Evolutionary conservation across 75 land plant genomes (phyloP).

Genomic region (Gnetum montanum): DNA sequence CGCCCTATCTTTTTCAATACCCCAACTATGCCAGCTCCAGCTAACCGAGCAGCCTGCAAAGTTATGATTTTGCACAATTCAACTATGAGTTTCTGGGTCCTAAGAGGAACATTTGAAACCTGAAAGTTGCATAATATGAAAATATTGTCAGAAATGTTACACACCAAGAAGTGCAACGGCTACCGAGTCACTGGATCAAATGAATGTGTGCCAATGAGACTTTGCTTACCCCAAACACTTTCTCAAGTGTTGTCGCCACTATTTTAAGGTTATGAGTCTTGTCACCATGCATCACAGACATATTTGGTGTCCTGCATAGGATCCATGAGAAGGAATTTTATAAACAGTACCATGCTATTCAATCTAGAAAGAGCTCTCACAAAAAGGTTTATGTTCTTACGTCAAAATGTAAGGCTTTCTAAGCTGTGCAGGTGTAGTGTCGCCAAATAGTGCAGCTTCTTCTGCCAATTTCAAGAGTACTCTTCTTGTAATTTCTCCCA

Average conservation of each 20-base stretch:
- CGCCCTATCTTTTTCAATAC: conserved; percentile 55
- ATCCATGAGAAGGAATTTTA: no score
- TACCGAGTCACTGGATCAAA: no score
- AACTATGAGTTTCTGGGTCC: conserved; percentile 33
- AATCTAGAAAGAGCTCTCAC: no score
- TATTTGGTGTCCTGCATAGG: conserved; percentile 68
- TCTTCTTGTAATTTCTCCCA: conserved; percentile 71
- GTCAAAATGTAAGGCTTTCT: no score
- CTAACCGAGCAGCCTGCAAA: conserved; percentile 57
- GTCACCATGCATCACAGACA: conserved; percentile 76
- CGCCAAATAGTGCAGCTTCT: conserved; percentile 65
- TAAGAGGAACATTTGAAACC: conserved; percentile 42
- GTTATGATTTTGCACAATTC: conserved; percentile 53
- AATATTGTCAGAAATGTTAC: no score
- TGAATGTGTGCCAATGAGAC: no score
- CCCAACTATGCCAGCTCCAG: conserved; percentile 65
- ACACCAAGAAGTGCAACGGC: no score
- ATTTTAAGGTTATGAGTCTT: conserved; percentile 47
- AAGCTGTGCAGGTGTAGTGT: conserved; percentile 44
- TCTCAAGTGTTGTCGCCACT: conserved; percentile 40
- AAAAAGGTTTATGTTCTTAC: no score
- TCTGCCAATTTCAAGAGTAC: conserved; percentile 51
- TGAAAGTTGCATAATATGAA: no score
- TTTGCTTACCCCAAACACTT: conserved; percentile 61
- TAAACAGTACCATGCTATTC: no score